Conservation (phyloP, 306 rosid genomes). For the Casuarina cunninghamiana region DNA sequence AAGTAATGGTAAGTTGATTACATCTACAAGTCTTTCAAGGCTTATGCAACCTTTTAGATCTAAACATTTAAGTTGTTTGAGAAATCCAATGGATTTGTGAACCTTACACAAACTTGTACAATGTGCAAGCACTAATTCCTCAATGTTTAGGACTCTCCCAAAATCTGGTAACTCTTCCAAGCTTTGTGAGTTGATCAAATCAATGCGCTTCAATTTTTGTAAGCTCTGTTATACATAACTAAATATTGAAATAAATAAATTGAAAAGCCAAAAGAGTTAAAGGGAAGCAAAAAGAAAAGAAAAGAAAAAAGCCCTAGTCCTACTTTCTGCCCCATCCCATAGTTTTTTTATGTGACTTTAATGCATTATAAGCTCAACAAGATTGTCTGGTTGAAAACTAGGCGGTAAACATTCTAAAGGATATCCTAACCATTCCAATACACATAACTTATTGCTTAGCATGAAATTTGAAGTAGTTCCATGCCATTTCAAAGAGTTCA, state of each 20-base stretch:
- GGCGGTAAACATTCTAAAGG: conserved; percentile 2
- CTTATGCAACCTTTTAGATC: conserved; percentile 18
- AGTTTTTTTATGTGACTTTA: conserved; percentile 6
- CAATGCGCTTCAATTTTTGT: conserved; percentile 19
- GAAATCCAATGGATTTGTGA: not conserved
- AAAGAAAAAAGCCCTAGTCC: not conserved
- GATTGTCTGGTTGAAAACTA: not conserved
- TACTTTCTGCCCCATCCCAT: conserved; percentile 22
- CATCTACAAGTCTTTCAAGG: conserved; percentile 2
- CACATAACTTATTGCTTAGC: conserved; percentile 24
- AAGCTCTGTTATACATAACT: not conserved
- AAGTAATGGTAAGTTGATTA: conserved; percentile 21
- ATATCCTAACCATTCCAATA: conserved; percentile 23
- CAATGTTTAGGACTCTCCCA: conserved; percentile 18
- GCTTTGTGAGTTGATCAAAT: conserved; percentile 18
- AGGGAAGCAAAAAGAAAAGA: not conserved
- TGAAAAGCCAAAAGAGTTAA: no score
- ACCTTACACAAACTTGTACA: conserved; percentile 20
- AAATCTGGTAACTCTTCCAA: conserved; percentile 17
- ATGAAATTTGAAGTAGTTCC: not conserved
- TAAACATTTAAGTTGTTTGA: conserved; percentile 10
- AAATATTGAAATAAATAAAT: no score
- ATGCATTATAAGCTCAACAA: conserved; percentile 26
- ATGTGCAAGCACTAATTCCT: conserved; percentile 18
- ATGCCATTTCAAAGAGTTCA: no score